phyloP scores from a whole-genome alignment of 2,329 filamentous ascomycete species.

The Didymella pomorum region DNA sequence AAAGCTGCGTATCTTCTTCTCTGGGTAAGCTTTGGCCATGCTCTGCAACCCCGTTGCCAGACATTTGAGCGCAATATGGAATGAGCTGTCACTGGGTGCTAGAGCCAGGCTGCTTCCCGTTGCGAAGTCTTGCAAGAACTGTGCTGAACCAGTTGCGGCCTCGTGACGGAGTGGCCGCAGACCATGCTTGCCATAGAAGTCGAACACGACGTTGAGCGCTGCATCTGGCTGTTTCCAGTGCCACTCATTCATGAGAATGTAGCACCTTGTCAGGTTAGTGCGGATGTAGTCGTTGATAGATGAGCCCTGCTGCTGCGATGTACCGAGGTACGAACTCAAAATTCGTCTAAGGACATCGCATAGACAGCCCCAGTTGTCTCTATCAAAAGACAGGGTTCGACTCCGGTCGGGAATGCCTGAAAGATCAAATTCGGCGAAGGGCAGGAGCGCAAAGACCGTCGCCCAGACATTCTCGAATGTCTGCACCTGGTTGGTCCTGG shows the following conservation, averaged over 20 bases:
- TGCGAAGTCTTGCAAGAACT: constrained; percentile 62
- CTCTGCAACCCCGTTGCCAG: constrained; percentile 60
- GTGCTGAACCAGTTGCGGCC: constrained; percentile 59
- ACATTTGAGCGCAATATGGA: constrained; percentile 67
- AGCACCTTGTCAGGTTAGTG: constrained; percentile 60
- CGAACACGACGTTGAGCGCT: constrained; percentile 63
- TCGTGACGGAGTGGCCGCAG: constrained; percentile 63
- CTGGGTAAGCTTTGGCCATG: constrained; percentile 57
- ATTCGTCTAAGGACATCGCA: constrained; percentile 57
- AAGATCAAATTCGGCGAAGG: constrained; percentile 61
- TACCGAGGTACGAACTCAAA: constrained; percentile 57
- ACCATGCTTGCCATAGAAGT: constrained; percentile 65
- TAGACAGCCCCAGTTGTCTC: constrained; percentile 61
- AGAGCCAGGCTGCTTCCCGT: constrained; percentile 55
- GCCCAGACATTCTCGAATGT: constrained; percentile 52
- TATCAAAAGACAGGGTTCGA: constrained; percentile 49
- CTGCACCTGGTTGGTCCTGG: constrained; percentile 35
- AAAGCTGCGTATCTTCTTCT: constrained; percentile 64
- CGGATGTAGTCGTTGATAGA: constrained; percentile 66
- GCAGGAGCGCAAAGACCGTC: constrained; percentile 61
- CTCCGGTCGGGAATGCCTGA: constrained; percentile 57
- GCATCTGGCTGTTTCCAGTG: constrained; percentile 65
- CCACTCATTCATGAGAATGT: constrained; percentile 63
- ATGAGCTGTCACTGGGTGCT: constrained; percentile 60
- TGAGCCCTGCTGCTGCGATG: constrained; percentile 47